These are phyloP conservation scores for Cercophora scortea DNA, from an alignment of 495 filamentous ascomycete genomes.

Conservation along the genomic window DNA sequence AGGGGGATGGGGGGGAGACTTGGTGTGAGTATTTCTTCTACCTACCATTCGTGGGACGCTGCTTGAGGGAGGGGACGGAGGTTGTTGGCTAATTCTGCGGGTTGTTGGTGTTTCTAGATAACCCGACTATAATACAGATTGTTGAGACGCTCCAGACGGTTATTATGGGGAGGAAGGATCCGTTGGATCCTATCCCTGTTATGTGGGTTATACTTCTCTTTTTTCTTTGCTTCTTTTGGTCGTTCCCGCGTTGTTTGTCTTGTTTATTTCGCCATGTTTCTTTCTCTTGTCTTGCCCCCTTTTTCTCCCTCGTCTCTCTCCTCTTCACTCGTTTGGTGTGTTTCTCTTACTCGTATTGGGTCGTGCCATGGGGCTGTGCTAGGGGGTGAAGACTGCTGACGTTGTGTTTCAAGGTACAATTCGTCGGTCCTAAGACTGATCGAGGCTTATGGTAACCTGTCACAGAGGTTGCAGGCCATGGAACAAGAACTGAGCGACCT, in stretches of 20 bases:
- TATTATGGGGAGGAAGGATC: slow-evolving; percentile 23
- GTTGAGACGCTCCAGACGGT: slow-evolving; percentile 29
- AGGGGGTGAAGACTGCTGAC: background rate
- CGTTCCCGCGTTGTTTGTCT: background rate
- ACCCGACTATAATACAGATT: slow-evolving; percentile 34
- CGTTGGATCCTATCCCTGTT: slow-evolving; percentile 23
- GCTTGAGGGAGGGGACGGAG: no score
- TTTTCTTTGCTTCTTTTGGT: background rate
- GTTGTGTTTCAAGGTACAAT: slow-evolving; percentile 20
- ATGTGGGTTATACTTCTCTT: slow-evolving; percentile 7
- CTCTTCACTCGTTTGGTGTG: no score
- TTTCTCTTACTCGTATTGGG: no score
- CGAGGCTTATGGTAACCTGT: slow-evolving; percentile 27
- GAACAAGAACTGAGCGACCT: slow-evolving; percentile 20
- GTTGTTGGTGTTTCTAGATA: no score
- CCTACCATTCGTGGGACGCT: no score
- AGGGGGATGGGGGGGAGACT: no score
- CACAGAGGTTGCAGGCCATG: slow-evolving; percentile 5
- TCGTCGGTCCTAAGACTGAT: slow-evolving; percentile 32
- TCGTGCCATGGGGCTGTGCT: no score
- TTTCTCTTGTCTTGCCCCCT: no score
- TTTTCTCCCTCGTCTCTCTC: no score
- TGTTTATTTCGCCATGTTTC: no score
- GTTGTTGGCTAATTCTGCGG: no score
- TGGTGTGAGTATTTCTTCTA: no score